A percentile compares a stretch with the other conserved stretches of the same genome.
Conservation (phyloP, 2,329 filamentous ascomycete genomes). For the Aspergillus glaucus region DNA sequence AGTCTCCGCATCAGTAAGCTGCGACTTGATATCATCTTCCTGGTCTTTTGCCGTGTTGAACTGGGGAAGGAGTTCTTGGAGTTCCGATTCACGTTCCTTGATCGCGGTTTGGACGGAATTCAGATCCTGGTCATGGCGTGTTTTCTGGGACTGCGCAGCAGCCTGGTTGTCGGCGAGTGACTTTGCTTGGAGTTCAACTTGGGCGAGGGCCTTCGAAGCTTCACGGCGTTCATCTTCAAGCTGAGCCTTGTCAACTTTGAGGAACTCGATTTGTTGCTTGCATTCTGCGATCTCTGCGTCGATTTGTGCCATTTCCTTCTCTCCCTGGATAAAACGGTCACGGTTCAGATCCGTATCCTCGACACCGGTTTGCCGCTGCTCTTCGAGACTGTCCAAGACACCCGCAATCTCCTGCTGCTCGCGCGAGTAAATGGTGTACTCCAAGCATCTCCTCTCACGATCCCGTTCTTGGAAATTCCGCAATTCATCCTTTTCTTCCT, state of each 20-base stretch:
- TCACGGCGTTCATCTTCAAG: slow-evolving; percentile 86
- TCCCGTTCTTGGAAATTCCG: slow-evolving; percentile 93
- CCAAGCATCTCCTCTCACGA: slow-evolving; percentile 79
- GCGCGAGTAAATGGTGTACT: slow-evolving; percentile 89
- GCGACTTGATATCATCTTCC: slow-evolving; percentile 63
- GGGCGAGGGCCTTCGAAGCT: slow-evolving; percentile 69
- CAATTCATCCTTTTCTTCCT: slow-evolving; percentile 95
- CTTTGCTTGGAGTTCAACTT: slow-evolving; percentile 79
- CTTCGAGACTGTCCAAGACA: slow-evolving; percentile 76
- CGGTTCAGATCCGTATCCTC: slow-evolving; percentile 79
- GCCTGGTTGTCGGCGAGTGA: slow-evolving; percentile 76
- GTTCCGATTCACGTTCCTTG: slow-evolving; percentile 65
- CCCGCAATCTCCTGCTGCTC: slow-evolving; percentile 75
- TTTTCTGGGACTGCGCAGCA: slow-evolving; percentile 65
- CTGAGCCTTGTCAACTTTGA: slow-evolving; percentile 77
- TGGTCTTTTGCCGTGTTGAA: slow-evolving; percentile 67
- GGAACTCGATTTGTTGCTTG: slow-evolving; percentile 74
- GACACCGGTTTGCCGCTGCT: slow-evolving; percentile 70
- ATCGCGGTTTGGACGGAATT: slow-evolving; percentile 69
- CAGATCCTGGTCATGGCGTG: slow-evolving; percentile 65
- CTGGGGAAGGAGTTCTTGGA: slow-evolving; percentile 67
- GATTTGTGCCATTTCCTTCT: slow-evolving; percentile 70
- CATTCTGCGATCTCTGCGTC: slow-evolving; percentile 74
- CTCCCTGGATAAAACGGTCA: slow-evolving; percentile 67
- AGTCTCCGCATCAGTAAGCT: slow-evolving; percentile 70